Conservation (phyloP, 768 basidiomycete genomes). For the Cantharellus cinnabarinus region DNA sequence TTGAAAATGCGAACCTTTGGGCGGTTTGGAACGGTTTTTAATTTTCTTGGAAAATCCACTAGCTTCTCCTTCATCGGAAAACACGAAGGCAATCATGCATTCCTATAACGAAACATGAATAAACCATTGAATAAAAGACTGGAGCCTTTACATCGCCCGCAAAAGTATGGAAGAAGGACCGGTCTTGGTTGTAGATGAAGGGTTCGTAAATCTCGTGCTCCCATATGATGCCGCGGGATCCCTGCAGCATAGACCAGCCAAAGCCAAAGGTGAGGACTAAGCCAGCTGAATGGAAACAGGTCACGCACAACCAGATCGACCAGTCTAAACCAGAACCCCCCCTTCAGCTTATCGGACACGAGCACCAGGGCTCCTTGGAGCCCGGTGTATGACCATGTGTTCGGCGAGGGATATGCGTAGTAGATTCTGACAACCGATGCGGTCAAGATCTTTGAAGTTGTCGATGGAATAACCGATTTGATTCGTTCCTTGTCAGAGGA, state of each 20-base stretch:
- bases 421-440: slow-evolving; percentile 81
- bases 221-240: slow-evolving; percentile 80
- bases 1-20: slow-evolving; percentile 24
- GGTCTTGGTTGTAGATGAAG: slow-evolving; percentile 63
- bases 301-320: slow-evolving; percentile 40
- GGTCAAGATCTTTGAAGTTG: slow-evolving; percentile 50
- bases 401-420: slow-evolving; percentile 60
- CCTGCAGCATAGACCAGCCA: slow-evolving; percentile 16
- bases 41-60: slow-evolving; percentile 75
- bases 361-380: slow-evolving; percentile 72
- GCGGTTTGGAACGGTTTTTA: slow-evolving; percentile 36
- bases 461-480: slow-evolving; percentile 33
- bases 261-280: background rate
- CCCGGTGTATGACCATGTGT: slow-evolving; percentile 72
- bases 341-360: slow-evolving; percentile 35
- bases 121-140: background rate
- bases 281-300: background rate
- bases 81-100: slow-evolving; percentile 82
- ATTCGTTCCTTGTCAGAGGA: slow-evolving; percentile 62
- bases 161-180: slow-evolving; percentile 85
- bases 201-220: slow-evolving; percentile 76
- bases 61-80: slow-evolving; percentile 72
- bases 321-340: slow-evolving; percentile 44
- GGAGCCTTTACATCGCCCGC: slow-evolving; percentile 49
- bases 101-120: slow-evolving; percentile 27